Percentiles rank a stretch among this genome's conserved stretches.
Conservation (phyloP, 441 rosid species). For the Syzygium malaccense region DNA sequence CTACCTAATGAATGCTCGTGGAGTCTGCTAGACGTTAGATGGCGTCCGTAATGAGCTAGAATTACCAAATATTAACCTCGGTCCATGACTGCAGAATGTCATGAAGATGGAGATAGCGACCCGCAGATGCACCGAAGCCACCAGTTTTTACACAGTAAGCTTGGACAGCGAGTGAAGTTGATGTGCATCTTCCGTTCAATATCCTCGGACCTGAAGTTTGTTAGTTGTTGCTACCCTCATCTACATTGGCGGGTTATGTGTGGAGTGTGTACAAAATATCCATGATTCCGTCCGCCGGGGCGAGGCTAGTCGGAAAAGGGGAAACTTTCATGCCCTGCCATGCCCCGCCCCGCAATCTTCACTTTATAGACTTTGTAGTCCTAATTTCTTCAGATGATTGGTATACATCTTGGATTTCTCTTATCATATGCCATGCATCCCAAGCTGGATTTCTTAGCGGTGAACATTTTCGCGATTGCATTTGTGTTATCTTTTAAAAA, state of each 20-base stretch:
- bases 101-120: neutral
- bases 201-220: neutral
- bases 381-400: too few relatives aligned
- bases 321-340: neutral
- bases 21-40: neutral
- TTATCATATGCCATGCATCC: neutral
- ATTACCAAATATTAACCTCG: neutral
- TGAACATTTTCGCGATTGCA: neutral
- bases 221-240: neutral
- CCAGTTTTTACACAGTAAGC: neutral
- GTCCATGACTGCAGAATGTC: neutral
- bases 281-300: too few relatives aligned
- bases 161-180: neutral
- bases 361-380: too few relatives aligned
- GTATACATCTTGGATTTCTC: too few relatives aligned
- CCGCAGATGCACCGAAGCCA: neutral
- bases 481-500: neutral
- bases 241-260: neutral
- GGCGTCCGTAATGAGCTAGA: neutral
- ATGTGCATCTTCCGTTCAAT: neutral
- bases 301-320: neutral
- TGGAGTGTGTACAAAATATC: neutral
- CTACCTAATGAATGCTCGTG: neutral
- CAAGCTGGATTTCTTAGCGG: neutral
- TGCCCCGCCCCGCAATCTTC: neutral